Conservation (phyloP, 805 yeast genomes). For the Zygosaccharomyces siamensis region DNA sequence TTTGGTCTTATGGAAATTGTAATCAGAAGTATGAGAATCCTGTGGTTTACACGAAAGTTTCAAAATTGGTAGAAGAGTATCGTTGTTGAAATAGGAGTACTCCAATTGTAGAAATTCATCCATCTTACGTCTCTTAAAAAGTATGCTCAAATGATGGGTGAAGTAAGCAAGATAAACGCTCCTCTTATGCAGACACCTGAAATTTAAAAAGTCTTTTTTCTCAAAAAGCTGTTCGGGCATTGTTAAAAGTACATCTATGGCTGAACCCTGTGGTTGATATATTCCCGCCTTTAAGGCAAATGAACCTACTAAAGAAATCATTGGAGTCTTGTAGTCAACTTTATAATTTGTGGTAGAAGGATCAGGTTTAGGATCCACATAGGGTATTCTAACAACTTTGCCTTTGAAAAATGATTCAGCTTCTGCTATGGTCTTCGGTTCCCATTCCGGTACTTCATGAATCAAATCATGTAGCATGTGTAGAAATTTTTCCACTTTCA, state of each 20-base stretch:
- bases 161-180: constrained; percentile 80
- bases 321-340: constrained; percentile 66
- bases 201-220: constrained; percentile 84
- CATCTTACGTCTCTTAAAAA: constrained; percentile 51
- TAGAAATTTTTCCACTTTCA: constrained; percentile 65
- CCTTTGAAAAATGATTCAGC: constrained; percentile 51
- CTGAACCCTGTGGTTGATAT: constrained; percentile 54
- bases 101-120: constrained; percentile 43
- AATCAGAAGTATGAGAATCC: constrained; percentile 28
- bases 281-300: constrained; percentile 84
- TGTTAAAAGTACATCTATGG: constrained; percentile 73
- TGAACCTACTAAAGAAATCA: constrained; percentile 77
- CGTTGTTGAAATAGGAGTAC: constrained; percentile 71
- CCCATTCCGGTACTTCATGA: constrained; percentile 55
- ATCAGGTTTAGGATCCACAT: constrained; percentile 83
- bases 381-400: constrained; percentile 64
- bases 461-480: constrained; percentile 69
- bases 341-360: constrained; percentile 56
- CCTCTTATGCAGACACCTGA: constrained; percentile 83
- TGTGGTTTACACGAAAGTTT: constrained; percentile 46
- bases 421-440: constrained; percentile 49
- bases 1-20: constrained; percentile 62
- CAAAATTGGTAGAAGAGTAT: constrained; percentile 69
- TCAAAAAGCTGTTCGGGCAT: constrained; percentile 77
- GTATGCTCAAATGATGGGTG: constrained; percentile 55